phyloP scores from a whole-genome alignment of 768 basidiomycete genomes.

The Guyanaporus albipodus region DNA sequence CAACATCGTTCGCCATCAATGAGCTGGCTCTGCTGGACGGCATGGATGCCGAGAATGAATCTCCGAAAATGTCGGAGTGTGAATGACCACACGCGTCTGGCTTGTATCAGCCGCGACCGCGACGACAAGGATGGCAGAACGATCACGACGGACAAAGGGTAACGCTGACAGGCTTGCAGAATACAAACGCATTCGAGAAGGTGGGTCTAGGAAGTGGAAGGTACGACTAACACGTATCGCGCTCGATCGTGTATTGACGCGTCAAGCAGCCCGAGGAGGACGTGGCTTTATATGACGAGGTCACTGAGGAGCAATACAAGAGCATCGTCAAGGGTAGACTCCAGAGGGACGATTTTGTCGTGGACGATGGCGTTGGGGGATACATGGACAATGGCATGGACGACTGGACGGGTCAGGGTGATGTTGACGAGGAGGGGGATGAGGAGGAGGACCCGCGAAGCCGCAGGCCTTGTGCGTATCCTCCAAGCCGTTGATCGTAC shows the following conservation, averaged over 20 bases:
- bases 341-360: conserved; percentile 88
- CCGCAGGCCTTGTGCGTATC: conserved; percentile 41
- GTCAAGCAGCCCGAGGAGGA: conserved; percentile 50
- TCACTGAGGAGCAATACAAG: conserved; percentile 85
- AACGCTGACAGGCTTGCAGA: conserved; percentile 50
- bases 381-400: conserved; percentile 98
- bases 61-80: conserved; percentile 24
- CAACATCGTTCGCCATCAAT: conserved; percentile 30
- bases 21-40: background rate
- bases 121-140: conserved; percentile 22
- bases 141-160: conserved; percentile 25
- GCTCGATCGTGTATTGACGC: conserved; percentile 19
- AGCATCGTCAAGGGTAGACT: conserved; percentile 80
- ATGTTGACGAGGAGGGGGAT: conserved; percentile 56
- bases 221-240: conserved; percentile 31
- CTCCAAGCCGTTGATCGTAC: background rate
- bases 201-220: conserved; percentile 56
- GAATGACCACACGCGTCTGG: conserved; percentile 27
- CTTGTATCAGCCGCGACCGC: conserved; percentile 8
- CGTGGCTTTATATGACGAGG: conserved; percentile 77
- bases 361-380: conserved; percentile 86
- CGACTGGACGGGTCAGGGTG: conserved; percentile 70
- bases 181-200: conserved; percentile 56
- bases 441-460: conserved; percentile 31
- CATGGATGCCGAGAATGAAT: conserved; percentile 5